Conservation (phyloP, 257 asterid species). For the Paulownia fortunei region DNA sequence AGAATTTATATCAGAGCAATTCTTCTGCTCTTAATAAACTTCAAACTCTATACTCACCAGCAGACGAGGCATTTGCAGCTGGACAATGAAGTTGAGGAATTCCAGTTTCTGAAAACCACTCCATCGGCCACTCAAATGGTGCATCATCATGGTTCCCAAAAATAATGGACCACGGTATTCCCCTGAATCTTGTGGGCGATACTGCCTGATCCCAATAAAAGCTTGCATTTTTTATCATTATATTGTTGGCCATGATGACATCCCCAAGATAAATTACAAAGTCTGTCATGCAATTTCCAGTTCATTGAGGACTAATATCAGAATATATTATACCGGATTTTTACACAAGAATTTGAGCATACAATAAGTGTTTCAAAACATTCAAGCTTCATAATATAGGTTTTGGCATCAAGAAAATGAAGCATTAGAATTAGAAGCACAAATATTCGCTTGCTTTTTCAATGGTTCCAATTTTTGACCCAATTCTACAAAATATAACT, state of each 20-base stretch:
- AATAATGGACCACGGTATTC: conserved; percentile 77
- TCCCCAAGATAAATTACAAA: conserved; percentile 92
- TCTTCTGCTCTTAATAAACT: too few relatives aligned
- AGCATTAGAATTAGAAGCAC: too few relatives aligned
- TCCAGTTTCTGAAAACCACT: conserved; percentile 81
- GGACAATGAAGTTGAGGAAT: conserved; percentile 66
- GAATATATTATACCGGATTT: too few relatives aligned
- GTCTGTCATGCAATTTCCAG: conserved; percentile 48
- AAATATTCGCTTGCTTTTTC: too few relatives aligned
- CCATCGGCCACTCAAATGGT: conserved; percentile 87
- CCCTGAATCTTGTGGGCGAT: conserved; percentile 69
- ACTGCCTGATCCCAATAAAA: conserved; percentile 84
- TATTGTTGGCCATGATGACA: conserved; percentile 81
- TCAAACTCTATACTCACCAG: conserved; percentile 35
- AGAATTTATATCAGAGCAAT: too few relatives aligned
- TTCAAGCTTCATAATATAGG: not conserved
- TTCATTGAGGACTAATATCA: not conserved
- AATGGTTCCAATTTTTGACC: too few relatives aligned
- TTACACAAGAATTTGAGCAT: too few relatives aligned
- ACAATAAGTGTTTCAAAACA: not conserved
- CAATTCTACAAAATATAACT: too few relatives aligned
- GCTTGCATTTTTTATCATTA: conserved; percentile 71
- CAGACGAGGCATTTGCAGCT: conserved; percentile 31
- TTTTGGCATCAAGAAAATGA: not conserved
- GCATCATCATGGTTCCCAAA: conserved; percentile 97